Evolutionary conservation across 2,329 filamentous ascomycete genomes (phyloP).

Genomic region (Fusarium sp.): DNA sequence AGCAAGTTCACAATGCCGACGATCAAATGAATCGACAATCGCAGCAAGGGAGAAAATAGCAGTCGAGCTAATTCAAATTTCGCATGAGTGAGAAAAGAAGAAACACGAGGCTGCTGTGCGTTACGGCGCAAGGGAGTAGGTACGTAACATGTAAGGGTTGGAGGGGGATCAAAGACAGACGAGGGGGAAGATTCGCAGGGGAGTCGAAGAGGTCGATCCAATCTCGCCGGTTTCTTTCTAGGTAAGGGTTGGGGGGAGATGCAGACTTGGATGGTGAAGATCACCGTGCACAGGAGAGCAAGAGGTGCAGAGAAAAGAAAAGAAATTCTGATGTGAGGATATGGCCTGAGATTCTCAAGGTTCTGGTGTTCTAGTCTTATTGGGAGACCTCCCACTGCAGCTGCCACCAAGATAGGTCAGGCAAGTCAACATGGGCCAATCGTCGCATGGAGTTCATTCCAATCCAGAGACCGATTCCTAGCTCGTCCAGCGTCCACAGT

Average conservation of each 20-base stretch:
- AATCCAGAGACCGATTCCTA: slow-evolving; percentile 21
- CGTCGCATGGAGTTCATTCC: slow-evolving; percentile 32
- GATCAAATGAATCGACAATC: not conserved
- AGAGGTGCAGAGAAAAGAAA: not conserved
- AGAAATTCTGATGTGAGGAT: slow-evolving; percentile 11
- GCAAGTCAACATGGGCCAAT: slow-evolving; percentile 12
- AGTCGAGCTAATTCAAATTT: slow-evolving; percentile 4
- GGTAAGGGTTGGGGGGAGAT: slow-evolving; percentile 3
- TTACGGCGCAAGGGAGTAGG: slow-evolving; percentile 18
- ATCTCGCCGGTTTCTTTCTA: slow-evolving; percentile 6
- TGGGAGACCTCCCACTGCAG: slow-evolving; percentile 17
- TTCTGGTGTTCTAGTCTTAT: slow-evolving; percentile 10
- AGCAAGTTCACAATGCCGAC: not conserved
- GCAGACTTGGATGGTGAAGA: not conserved
- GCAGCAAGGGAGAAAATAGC: slow-evolving; percentile 1
- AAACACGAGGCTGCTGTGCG: not conserved
- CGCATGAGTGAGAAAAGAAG: slow-evolving; percentile 14
- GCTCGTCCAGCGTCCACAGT: slow-evolving; percentile 19
- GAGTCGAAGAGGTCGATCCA: slow-evolving; percentile 3
- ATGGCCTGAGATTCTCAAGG: slow-evolving; percentile 6
- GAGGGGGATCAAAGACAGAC: not conserved
- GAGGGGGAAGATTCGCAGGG: not conserved
- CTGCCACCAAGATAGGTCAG: slow-evolving; percentile 2
- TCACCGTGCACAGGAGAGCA: slow-evolving; percentile 1
- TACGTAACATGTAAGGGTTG: slow-evolving; percentile 14